These are phyloP conservation scores for Spathaspora arborariae DNA, from an alignment of 805 yeast species.

Conservation along the genomic window DNA sequence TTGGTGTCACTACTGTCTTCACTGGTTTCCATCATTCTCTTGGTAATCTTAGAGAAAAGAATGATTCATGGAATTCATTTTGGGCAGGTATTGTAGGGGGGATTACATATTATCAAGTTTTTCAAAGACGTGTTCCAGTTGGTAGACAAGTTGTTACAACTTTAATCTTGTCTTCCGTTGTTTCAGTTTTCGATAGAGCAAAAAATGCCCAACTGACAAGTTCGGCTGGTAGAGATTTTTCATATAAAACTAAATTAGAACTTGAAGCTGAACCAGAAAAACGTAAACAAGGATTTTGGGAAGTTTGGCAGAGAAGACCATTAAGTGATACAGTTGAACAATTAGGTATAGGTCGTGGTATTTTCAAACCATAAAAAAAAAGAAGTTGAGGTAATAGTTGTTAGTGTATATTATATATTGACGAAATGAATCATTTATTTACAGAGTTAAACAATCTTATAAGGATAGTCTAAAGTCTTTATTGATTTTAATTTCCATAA, in stretches of 20 bases:
- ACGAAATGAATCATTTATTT: slow-evolving; percentile 2
- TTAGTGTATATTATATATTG: background rate
- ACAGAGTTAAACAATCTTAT: slow-evolving; percentile 34
- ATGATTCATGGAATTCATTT: slow-evolving; percentile 59
- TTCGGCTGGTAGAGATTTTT: slow-evolving; percentile 35
- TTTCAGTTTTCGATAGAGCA: slow-evolving; percentile 36
- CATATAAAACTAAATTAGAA: slow-evolving; percentile 37
- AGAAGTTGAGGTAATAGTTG: too few species aligned
- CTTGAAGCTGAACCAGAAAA: slow-evolving; percentile 29
- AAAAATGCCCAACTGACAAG: slow-evolving; percentile 39
- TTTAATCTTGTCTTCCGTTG: slow-evolving; percentile 34
- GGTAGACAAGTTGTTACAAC: slow-evolving; percentile 41
- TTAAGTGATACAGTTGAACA: slow-evolving; percentile 73
- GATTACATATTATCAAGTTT: slow-evolving; percentile 14
- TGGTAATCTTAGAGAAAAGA: slow-evolving; percentile 59
- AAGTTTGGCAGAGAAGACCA: slow-evolving; percentile 75
- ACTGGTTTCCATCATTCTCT: slow-evolving; percentile 34
- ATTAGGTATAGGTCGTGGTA: slow-evolving; percentile 67
- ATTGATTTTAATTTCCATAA: slow-evolving; percentile 85
- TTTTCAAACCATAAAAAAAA: slow-evolving; percentile 42
- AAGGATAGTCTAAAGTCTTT: slow-evolving; percentile 82
- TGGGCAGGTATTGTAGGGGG: slow-evolving; percentile 52
- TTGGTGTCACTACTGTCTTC: slow-evolving; percentile 40
- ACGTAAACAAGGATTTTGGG: slow-evolving; percentile 63
- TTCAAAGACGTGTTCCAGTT: slow-evolving; percentile 40